Evolutionary conservation across 148 eudicot species (phyloP).

Genomic region (Salicornia ramosissima): DNA sequence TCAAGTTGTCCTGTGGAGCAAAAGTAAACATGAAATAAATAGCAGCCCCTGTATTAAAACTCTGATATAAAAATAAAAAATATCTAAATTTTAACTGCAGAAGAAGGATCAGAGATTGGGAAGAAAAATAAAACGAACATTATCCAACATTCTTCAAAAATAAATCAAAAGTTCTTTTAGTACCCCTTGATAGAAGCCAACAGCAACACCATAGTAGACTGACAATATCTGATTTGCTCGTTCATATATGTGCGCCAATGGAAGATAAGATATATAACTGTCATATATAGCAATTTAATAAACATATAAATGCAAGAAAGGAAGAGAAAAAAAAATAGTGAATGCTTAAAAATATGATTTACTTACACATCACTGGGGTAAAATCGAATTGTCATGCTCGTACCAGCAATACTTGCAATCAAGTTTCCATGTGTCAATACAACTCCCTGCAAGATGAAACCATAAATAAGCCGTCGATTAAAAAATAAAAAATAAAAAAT

Average conservation of each 20-base stretch:
- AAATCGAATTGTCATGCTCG: constrained; percentile 37
- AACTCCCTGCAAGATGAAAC: constrained; percentile 54
- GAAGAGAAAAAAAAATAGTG: neutral
- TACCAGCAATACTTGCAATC: constrained; percentile 74
- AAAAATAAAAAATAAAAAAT: neutral
- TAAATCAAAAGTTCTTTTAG: constrained; percentile 20
- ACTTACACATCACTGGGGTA: constrained; percentile 74
- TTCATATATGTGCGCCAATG: constrained; percentile 95
- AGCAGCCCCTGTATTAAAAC: neutral
- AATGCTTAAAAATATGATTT: neutral
- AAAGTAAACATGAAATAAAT: constrained; percentile 10
- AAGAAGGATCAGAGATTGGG: neutral
- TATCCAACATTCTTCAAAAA: neutral
- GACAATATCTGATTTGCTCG: constrained; percentile 72
- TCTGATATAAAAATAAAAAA: neutral
- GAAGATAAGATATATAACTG: constrained; percentile 95
- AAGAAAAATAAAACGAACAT: constrained; percentile 10
- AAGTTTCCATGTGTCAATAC: constrained; percentile 78
- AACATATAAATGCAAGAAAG: neutral
- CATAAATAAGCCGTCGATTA: constrained; percentile 2
- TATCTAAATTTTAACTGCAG: neutral
- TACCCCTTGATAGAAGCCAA: constrained; percentile 99
- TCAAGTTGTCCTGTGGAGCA: constrained; percentile 74
- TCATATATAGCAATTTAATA: constrained; percentile 12
- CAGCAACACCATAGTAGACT: constrained; percentile 64